Base-by-base conservation (phyloP, 495 filamentous ascomycete species). In the Hyaloscypha bicolor region DNA sequence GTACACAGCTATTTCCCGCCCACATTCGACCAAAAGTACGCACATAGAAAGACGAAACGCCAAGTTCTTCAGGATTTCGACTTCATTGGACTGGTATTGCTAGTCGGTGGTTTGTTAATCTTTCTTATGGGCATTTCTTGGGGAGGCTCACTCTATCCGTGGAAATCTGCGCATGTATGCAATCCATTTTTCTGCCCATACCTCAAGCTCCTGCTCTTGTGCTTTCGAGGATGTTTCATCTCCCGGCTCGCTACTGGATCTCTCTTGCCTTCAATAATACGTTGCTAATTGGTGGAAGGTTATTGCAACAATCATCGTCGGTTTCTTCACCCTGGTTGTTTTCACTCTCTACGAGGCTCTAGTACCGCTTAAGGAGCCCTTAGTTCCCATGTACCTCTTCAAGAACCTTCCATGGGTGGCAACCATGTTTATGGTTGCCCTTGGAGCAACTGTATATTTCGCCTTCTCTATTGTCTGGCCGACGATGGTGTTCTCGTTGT, bases 231-330 rank as follows among this genome's bases (percentile, higher is more conserved):
- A 25, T 25, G 25, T 25, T 25, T 25, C 2, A 1, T 25, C 25
- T 25, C 25, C 25, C 25, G 25, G 25, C 25, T 25, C 25, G 25
- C 25, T 2, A 25, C 25, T 25, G 25, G 25, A 1, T 1, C 25
- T 25, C 25, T 25, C 25, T 25, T 25, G 2, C 25, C 25, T 25
- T 25, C 25, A 1, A 25, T 25, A 25, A 25, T 25, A 25, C 2
- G 25, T 25, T 25, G 25, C 25, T 25, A 25, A 25, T 25, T 25
- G 25, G 25, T 25, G 25, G 25, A 25, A 25, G 25, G 78, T 81
- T 30, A 72, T 84, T 30, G 72, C 70, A 21, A 66, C 71, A n/a
- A 71, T 83, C 32, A 73, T 82, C n/a, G 66, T 81, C 35, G 81
- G 81, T 12, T 72, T 75, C 55, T 57, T 78, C n/a, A 64, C 72